Evolutionary conservation across 768 basidiomycete genomes (phyloP).

Genomic region (Russula sp.): DNA sequence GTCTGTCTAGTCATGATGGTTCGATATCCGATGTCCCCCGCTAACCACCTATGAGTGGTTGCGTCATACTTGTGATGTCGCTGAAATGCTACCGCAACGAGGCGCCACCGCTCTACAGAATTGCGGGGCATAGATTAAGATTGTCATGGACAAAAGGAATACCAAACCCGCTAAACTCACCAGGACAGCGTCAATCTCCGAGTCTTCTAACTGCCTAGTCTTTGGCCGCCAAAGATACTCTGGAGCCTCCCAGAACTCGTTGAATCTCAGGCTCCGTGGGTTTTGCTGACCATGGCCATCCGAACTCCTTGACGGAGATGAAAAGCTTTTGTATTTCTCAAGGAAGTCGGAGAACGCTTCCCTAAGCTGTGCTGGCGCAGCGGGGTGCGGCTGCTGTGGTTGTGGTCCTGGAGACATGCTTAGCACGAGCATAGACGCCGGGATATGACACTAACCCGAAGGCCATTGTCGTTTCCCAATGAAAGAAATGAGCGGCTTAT

Average conservation of each 20-base stretch:
- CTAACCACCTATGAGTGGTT: background rate
- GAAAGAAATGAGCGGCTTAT: slow-evolving; percentile 28
- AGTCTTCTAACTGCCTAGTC: slow-evolving; percentile 43
- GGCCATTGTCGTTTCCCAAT: slow-evolving; percentile 26
- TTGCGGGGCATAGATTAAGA: background rate
- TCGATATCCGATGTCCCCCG: background rate
- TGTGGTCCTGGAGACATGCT: slow-evolving; percentile 29
- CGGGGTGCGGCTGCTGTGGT: slow-evolving; percentile 53
- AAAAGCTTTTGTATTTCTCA: slow-evolving; percentile 31
- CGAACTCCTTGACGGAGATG: background rate
- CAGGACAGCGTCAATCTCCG: slow-evolving; percentile 62
- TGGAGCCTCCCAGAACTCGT: slow-evolving; percentile 67
- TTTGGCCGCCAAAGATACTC: slow-evolving; percentile 49
- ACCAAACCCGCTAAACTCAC: slow-evolving; percentile 35
- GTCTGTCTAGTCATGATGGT: slow-evolving; percentile 5
- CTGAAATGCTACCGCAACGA: slow-evolving; percentile 35
- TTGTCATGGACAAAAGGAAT: background rate
- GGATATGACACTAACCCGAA: background rate
- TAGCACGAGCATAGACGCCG: background rate
- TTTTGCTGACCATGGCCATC: background rate
- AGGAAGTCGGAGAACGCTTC: slow-evolving; percentile 43
- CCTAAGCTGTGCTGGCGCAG: slow-evolving; percentile 57
- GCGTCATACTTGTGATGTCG: background rate
- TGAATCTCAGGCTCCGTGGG: slow-evolving; percentile 26
- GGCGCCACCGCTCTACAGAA: slow-evolving; percentile 60